Evolutionary conservation across 441 rosid genomes (phyloP).

Genomic region (Daphne laureola): DNA sequence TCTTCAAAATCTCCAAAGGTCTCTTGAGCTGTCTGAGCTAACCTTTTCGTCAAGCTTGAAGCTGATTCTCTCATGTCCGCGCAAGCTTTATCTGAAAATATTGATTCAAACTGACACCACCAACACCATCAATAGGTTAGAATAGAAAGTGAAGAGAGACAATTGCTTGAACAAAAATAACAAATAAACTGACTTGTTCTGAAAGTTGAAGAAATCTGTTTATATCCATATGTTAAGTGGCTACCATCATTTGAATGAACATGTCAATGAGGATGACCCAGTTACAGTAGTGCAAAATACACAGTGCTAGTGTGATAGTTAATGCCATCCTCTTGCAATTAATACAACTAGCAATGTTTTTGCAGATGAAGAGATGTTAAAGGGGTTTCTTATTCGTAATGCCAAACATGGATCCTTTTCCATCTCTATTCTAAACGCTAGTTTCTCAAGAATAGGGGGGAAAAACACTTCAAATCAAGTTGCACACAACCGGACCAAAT

Average conservation of each 20-base stretch:
- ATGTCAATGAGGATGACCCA: background rate
- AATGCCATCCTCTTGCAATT: background rate
- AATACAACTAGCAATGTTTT: background rate
- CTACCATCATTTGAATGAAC: background rate
- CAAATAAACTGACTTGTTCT: background rate
- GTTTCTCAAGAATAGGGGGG: too few species aligned
- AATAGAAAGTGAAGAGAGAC: background rate
- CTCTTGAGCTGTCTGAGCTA: slow-evolving; percentile 90
- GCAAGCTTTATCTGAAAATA: slow-evolving; percentile 65
- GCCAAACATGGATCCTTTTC: too few species aligned
- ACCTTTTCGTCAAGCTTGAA: slow-evolving; percentile 56
- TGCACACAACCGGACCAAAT: too few species aligned
- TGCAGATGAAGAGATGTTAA: too few species aligned
- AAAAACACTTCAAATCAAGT: too few species aligned
- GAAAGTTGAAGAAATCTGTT: slow-evolving; percentile 1
- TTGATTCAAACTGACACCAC: slow-evolving; percentile 40
- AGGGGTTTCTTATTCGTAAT: too few species aligned
- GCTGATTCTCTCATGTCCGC: slow-evolving; percentile 74
- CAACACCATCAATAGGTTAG: background rate
- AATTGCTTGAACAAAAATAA: background rate
- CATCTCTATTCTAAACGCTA: too few species aligned
- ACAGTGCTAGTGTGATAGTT: background rate
- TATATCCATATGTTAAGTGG: slow-evolving; percentile 5
- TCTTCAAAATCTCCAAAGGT: slow-evolving; percentile 93
- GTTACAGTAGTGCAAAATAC: background rate